Evolutionary conservation across 208 protist genomes (phyloP).

Genomic region (Leishmania mexicana): DNA sequence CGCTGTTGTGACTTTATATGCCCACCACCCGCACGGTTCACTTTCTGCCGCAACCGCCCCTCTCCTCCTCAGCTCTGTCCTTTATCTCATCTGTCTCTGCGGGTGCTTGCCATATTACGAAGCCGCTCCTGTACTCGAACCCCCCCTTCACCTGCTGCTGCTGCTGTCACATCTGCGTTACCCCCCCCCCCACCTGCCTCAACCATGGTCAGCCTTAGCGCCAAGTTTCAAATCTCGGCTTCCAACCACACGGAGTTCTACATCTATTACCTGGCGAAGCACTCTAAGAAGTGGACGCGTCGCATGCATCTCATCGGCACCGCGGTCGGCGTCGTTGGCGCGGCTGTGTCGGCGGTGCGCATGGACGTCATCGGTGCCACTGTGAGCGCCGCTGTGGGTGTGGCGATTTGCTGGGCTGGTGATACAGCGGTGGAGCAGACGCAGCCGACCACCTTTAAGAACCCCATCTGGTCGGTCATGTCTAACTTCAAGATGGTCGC

Average conservation of each 20-base stretch:
- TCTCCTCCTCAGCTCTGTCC: background rate
- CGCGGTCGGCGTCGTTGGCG: conserved; percentile 33
- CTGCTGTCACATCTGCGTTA: background rate
- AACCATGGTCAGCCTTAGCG: conserved; percentile 58
- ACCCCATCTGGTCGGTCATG: conserved; percentile 57
- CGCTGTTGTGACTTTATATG: background rate
- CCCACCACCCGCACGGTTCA: background rate
- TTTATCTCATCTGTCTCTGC: background rate
- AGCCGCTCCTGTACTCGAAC: background rate
- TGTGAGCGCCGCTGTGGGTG: conserved; percentile 25
- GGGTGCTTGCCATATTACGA: background rate
- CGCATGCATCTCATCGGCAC: conserved; percentile 59
- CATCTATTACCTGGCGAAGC: conserved; percentile 61
- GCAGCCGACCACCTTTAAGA: conserved; percentile 48
- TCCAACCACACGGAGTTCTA: conserved; percentile 65
- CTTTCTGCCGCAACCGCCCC: no score
- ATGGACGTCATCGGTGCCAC: conserved; percentile 17
- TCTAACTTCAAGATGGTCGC: conserved; percentile 61
- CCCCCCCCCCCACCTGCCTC: background rate
- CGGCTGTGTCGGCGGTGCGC: conserved; percentile 16
- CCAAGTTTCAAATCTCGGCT: conserved; percentile 45
- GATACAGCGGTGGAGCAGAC: conserved; percentile 42
- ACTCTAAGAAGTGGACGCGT: conserved; percentile 52
- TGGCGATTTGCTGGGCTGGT: conserved; percentile 46
- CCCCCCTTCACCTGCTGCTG: background rate